phyloP scores from a whole-genome alignment of 2,329 filamentous ascomycete genomes.

The Paecilomyces sp. region DNA sequence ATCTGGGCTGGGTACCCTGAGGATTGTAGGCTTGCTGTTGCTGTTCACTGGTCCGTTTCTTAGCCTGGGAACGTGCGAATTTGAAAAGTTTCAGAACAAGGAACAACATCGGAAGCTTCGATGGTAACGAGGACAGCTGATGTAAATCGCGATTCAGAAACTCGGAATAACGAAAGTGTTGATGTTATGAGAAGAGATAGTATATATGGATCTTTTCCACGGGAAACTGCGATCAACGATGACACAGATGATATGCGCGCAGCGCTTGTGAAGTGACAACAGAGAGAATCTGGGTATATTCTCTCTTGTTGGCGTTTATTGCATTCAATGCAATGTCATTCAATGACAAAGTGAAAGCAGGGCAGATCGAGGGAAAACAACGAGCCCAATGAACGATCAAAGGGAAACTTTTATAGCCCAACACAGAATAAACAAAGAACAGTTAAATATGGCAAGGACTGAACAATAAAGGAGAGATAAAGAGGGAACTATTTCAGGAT shows the following conservation, averaged over 20 bases:
- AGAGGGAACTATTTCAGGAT: not conserved
- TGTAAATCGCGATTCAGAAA: not conserved
- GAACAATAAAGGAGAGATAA: not conserved
- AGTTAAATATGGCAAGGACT: not conserved
- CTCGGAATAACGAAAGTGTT: not conserved
- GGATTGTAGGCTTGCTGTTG: conserved; percentile 7
- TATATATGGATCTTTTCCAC: not conserved
- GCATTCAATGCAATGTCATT: not conserved
- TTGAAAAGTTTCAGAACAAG: conserved; percentile 18
- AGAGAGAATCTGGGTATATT: not conserved
- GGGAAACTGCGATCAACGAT: not conserved
- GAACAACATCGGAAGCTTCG: not conserved
- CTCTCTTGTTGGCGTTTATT: not conserved
- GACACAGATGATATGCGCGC: not conserved
- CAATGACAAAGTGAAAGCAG: not conserved
- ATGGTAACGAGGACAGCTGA: not conserved
- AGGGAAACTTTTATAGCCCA: not conserved
- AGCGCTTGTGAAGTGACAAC: not conserved
- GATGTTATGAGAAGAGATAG: not conserved
- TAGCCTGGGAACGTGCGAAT: conserved; percentile 20
- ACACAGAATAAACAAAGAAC: not conserved
- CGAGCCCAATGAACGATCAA: not conserved
- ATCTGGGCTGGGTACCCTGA: not conserved
- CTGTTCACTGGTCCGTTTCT: conserved; percentile 15
- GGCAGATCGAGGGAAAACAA: not conserved